Evolutionary conservation across 2,329 filamentous ascomycete species (phyloP).

Genomic region (Trichoderma guizhouense): DNA sequence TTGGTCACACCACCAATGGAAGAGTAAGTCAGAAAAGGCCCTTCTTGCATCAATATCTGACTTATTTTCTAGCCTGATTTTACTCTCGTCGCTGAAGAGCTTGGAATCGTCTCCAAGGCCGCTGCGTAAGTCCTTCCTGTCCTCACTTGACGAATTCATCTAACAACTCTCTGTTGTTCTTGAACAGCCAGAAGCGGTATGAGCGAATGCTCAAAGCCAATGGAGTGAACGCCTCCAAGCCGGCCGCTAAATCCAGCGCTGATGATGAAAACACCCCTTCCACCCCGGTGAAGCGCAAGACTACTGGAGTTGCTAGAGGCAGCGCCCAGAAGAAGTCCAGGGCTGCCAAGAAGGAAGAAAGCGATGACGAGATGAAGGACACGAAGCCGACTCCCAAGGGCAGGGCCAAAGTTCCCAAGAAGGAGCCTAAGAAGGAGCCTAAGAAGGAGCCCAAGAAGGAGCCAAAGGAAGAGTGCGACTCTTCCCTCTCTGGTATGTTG

Average conservation of each 20-base stretch:
- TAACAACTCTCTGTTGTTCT: neutral
- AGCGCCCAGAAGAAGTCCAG: constrained; percentile 30
- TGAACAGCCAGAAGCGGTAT: constrained; percentile 61
- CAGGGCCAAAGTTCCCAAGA: neutral
- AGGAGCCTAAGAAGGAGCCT: constrained; percentile 20
- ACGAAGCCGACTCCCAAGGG: constrained; percentile 18
- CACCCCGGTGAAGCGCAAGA: constrained; percentile 32
- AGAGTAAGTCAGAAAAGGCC: constrained; percentile 44
- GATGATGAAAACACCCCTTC: constrained; percentile 15
- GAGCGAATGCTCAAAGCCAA: constrained; percentile 62
- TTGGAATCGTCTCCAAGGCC: constrained; percentile 60
- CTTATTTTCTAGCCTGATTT: constrained; percentile 57
- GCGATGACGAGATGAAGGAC: constrained; percentile 20
- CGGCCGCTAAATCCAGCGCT: constrained; percentile 14
- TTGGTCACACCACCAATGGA: constrained; percentile 57
- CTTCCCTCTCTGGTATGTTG: constrained; percentile 28
- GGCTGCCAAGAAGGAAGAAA: constrained; percentile 27
- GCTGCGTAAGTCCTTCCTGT: constrained; percentile 59
- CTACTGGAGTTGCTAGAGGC: constrained; percentile 23
- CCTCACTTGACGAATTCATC: neutral
- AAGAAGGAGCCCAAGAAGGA: constrained; percentile 19
- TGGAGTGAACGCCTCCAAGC: constrained; percentile 37
- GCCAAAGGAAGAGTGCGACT: constrained; percentile 25
- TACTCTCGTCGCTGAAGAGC: constrained; percentile 59
- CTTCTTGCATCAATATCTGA: too few relatives aligned